Base-by-base conservation (phyloP, 2,329 filamentous ascomycete species). In the Aspergillaceae sp. region DNA sequence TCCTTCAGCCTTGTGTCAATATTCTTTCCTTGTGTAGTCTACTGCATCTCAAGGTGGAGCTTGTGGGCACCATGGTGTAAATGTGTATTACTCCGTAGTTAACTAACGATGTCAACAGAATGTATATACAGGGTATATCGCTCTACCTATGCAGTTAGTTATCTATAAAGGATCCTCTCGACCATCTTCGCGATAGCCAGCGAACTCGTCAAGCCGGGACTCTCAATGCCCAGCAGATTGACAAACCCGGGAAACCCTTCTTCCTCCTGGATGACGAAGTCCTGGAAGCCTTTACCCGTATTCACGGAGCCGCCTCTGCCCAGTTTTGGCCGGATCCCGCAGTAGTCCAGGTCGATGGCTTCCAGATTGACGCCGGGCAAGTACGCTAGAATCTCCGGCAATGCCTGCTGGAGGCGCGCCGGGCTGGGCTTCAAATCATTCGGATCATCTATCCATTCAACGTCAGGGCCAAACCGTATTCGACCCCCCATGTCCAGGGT, bases 181-280 rank as follows among this genome's bases (percentile, higher is more conserved):
- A 95, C 89, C 72, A 79, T 77, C 61, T 94, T 87, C 3, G 76
- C 90, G 66, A 96, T 91, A 1, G 89, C 89, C 69, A 97, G 69
- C 56, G 78, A 81, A 64, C 87, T 92, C 41, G 91, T 97, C 65
- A 97, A 69, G 4, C 91, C 91, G 0, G 91, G 91, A 66, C 87
- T 94, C 73, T 97, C 91, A 56, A 96, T 96, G 0, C 89, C 91
- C 56, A 97, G 62, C 54, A 97, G 63, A 71, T 96, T 96, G 6
- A 97, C 77, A 77, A 91, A 96, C 2, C 87, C 90, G 2, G 78
- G 70, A 57, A 79, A 89, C 0, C 86, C 89, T 1, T 87, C 78
- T 66, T 95, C 90, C 56, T 77, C 79, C 50, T 75, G 68, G 40
- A 98, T 84, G 10, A 87, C 74, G 62, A 98, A 97, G 64, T 98